Evolutionary conservation across 768 basidiomycete species (phyloP).

Genomic region (Cyclocybe aegerita): DNA sequence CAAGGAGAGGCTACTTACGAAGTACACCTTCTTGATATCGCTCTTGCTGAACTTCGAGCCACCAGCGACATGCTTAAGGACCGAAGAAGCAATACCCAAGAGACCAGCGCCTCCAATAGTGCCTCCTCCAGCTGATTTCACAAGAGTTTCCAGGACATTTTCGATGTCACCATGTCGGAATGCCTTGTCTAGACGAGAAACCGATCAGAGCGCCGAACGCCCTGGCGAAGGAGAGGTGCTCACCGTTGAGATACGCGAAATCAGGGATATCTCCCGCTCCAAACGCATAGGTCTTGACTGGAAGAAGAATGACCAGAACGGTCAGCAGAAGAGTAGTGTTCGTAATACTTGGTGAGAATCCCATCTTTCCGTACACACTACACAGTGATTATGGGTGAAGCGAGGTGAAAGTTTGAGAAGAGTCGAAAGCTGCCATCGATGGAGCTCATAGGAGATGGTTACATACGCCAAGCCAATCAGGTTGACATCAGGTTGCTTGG

Average conservation of each 20-base stretch:
- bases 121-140: slow-evolving; percentile 51
- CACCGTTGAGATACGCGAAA: slow-evolving; percentile 65
- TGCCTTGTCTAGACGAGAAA: slow-evolving; percentile 50
- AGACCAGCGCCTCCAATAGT: slow-evolving; percentile 45
- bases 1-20: slow-evolving; percentile 35
- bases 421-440: background rate
- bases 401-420: slow-evolving; percentile 1
- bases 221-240: slow-evolving; percentile 11
- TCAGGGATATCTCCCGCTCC: slow-evolving; percentile 73
- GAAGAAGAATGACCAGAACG: slow-evolving; percentile 40
- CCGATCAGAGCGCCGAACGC: slow-evolving; percentile 1
- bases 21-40: slow-evolving; percentile 70
- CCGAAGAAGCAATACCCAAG: slow-evolving; percentile 47
- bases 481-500: slow-evolving; percentile 15
- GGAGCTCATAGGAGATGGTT: background rate
- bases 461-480: slow-evolving; percentile 14
- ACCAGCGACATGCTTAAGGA: slow-evolving; percentile 43
- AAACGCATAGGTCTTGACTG: slow-evolving; percentile 47
- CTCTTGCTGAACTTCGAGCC: slow-evolving; percentile 61
- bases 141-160: slow-evolving; percentile 58
- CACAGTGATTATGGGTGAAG: background rate
- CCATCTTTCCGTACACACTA: slow-evolving; percentile 15
- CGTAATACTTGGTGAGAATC: slow-evolving; percentile 25
- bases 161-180: slow-evolving; percentile 80
- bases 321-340: slow-evolving; percentile 35